phyloP scores from a whole-genome alignment of 2,329 filamentous ascomycete genomes.

The Fusarium humuli region DNA sequence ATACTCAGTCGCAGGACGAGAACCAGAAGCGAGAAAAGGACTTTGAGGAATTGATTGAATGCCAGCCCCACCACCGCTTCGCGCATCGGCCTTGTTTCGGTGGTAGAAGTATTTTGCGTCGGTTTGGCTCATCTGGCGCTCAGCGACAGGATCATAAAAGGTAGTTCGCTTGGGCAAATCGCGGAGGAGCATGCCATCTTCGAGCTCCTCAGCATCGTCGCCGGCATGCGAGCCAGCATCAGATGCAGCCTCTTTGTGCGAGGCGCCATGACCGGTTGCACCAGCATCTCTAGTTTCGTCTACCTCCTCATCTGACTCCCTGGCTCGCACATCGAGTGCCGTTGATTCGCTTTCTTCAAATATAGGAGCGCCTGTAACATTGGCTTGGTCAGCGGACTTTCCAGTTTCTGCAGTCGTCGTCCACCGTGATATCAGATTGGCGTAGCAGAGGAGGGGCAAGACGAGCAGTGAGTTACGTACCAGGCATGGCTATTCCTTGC shows the following conservation, averaged over 20 bases:
- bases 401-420: conserved; percentile 7
- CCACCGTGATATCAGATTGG: conserved; percentile 8
- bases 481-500: conserved; percentile 37
- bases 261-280: conserved; percentile 40
- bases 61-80: conserved; percentile 54
- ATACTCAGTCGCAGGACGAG: conserved; percentile 52
- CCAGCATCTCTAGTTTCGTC: conserved; percentile 43
- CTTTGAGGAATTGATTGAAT: conserved; percentile 60
- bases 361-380: conserved; percentile 25
- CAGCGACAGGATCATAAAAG: conserved; percentile 92
- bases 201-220: conserved; percentile 50
- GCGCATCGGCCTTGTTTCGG: conserved; percentile 76
- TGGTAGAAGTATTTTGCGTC: conserved; percentile 98
- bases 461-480: conserved; percentile 35
- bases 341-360: conserved; percentile 41
- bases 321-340: conserved; percentile 43
- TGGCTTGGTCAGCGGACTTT: conserved; percentile 20
- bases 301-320: conserved; percentile 50
- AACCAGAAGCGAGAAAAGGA: conserved; percentile 56
- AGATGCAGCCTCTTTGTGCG: conserved; percentile 40
- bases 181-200: conserved; percentile 70
- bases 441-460: conserved; percentile 29
- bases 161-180: conserved; percentile 78
- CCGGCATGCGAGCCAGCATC: conserved; percentile 35
- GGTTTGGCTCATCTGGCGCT: conserved; percentile 93